Conservation (phyloP, 805 yeast genomes). For the Cyberlindnera xylosilytica region DNA sequence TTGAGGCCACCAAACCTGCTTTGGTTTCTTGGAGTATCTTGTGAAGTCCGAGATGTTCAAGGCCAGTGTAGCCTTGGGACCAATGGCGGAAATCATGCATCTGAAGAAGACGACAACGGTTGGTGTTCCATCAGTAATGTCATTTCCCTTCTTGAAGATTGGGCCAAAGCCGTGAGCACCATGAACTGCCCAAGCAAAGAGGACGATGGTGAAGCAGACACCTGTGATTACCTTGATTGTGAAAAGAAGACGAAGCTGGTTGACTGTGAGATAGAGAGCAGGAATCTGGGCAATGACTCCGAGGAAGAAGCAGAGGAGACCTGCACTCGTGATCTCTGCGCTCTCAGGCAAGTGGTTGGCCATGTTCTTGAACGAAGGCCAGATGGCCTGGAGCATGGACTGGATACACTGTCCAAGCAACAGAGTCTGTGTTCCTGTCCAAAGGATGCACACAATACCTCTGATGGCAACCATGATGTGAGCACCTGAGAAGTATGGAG, state of each 20-base stretch:
- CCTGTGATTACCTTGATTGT: slow-evolving; percentile 31
- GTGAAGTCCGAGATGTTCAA: slow-evolving; percentile 38
- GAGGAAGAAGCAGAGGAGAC: slow-evolving; percentile 33
- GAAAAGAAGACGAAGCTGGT: slow-evolving; percentile 35
- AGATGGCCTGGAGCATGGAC: slow-evolving; percentile 64
- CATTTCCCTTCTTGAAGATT: slow-evolving; percentile 21
- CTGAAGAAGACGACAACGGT: slow-evolving; percentile 24
- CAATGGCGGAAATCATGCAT: slow-evolving; percentile 31
- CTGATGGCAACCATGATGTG: slow-evolving; percentile 30
- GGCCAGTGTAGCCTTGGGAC: slow-evolving; percentile 36
- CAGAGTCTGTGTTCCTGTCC: slow-evolving; percentile 76
- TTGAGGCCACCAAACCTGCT: slow-evolving; percentile 31
- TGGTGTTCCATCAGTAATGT: slow-evolving; percentile 26
- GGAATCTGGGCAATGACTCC: slow-evolving; percentile 33
- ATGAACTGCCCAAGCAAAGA: slow-evolving; percentile 32
- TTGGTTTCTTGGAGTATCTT: slow-evolving; percentile 32
- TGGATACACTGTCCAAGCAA: slow-evolving; percentile 73
- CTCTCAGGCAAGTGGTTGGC: slow-evolving; percentile 31
- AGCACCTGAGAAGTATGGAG: slow-evolving; percentile 32
- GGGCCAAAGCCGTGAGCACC: slow-evolving; percentile 29
- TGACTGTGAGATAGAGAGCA: slow-evolving; percentile 31
- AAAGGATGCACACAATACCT: slow-evolving; percentile 36
- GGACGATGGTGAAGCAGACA: slow-evolving; percentile 30
- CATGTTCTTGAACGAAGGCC: slow-evolving; percentile 38
- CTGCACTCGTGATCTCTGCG: slow-evolving; percentile 27